Evolutionary conservation across 257 asterid genomes (phyloP).

Genomic region (Solanum chmielewskii): DNA sequence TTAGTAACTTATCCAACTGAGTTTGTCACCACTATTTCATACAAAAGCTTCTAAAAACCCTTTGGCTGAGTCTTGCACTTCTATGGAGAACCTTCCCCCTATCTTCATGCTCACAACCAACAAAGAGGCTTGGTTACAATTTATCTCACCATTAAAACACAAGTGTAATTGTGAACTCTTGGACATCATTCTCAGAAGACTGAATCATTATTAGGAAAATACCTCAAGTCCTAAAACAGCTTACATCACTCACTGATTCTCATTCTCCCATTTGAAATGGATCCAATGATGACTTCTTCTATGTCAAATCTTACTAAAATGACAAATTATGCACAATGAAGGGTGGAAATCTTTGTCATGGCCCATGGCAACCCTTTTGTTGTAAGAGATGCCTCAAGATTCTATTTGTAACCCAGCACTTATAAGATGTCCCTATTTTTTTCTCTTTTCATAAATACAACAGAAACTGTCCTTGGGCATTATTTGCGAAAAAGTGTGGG

Average conservation of each 20-base stretch:
- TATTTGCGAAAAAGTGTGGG: not conserved
- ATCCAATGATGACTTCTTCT: not conserved
- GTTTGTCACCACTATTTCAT: not conserved
- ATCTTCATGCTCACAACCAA: not conserved
- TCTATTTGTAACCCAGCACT: not conserved
- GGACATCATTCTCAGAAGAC: not conserved
- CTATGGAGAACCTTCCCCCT: not conserved
- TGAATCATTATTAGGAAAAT: not conserved
- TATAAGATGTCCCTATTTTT: not conserved
- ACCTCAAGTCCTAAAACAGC: not conserved
- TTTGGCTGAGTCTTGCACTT: not conserved
- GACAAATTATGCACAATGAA: not conserved
- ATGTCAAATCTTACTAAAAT: not conserved
- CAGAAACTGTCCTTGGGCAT: not conserved
- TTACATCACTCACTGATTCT: not conserved
- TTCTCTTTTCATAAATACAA: not conserved
- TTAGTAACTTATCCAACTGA: not conserved
- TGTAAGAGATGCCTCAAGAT: not conserved
- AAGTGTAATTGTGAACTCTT: not conserved
- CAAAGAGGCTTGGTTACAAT: not conserved
- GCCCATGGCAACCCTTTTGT: not conserved
- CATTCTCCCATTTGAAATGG: not conserved
- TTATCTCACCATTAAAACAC: not conserved
- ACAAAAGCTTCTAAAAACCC: not conserved
- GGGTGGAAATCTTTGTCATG: not conserved